Conservation (phyloP, 768 basidiomycete species). For the Trametes maxima region DNA sequence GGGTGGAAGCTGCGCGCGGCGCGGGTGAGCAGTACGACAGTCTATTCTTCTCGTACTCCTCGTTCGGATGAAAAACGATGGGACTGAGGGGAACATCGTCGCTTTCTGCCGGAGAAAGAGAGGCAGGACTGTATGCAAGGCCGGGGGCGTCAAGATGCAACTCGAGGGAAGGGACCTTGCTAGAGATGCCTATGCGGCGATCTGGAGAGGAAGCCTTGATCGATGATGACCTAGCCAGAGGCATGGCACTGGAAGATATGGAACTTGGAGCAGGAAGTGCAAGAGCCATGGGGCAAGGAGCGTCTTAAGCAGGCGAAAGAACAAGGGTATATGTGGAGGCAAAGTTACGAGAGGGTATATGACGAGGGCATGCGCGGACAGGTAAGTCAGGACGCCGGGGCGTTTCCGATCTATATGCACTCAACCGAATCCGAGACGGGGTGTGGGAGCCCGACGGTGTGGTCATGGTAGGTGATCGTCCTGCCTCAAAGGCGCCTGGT, state of each 20-base stretch:
- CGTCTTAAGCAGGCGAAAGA: neutral
- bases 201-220: neutral
- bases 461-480: conserved; percentile 12
- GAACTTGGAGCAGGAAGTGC: conserved; percentile 6
- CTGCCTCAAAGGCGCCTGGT: conserved; percentile 6
- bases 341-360: conserved; percentile 17
- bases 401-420: conserved; percentile 15
- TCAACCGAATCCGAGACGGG: conserved; percentile 1
- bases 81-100: conserved; percentile 20
- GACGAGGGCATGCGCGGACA: conserved; percentile 4
- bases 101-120: conserved; percentile 22
- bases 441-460: conserved; percentile 1
- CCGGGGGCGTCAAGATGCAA: neutral
- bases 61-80: conserved; percentile 17
- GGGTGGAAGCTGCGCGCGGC: conserved; percentile 5
- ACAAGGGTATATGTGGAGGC: conserved; percentile 13
- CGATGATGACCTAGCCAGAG: conserved; percentile 5
- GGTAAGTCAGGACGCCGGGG: neutral
- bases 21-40: conserved; percentile 7
- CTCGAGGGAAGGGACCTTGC: neutral
- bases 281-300: conserved; percentile 20
- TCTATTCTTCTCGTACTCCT: conserved; percentile 15
- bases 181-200: conserved; percentile 8
- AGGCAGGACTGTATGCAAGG: neutral
- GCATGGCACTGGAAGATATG: neutral